Base-by-base conservation (phyloP, 75 land plant species). In the Cryptomeria japonica region DNA sequence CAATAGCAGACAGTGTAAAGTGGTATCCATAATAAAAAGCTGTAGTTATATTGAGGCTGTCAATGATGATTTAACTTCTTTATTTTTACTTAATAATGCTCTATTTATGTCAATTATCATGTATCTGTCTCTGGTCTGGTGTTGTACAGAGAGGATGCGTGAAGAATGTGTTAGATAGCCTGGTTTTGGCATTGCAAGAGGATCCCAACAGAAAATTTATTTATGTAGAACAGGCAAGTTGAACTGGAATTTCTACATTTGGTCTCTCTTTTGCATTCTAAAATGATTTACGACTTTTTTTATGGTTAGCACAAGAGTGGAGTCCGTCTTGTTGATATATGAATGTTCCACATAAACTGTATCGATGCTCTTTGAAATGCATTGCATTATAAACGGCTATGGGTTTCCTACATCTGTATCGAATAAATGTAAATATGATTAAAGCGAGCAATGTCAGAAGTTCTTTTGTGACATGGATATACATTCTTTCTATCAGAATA, bases 191-290 rank as follows among this genome's bases (percentile, higher is more conserved):
- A 5, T 85, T 97, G 87, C 91, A 92, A 90, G 92, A 89, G 41
- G 97, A 97, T 85, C 87, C 92, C 83, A 96, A 97, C 86, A 93
- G 99, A 32, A 96, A 92, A 86, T 97, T 97, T 85, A 92, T 97
- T 80, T 97, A 96, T 91, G 99, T 95, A 28, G 99, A 97, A 85
- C 94, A 93, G 93, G 95, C 89, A 72, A 87, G 93, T 89, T 82
- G 77, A 49, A 38, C 15, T 36, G 53, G 73, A 47, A n/a, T 56
- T n/a, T 55, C 76, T 64, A 58, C 13, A 25, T 49, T 51, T 44
- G 84, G 18, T 86, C 9, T 22, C 31, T 44, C 51, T 83, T 75
- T 34, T 75, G 77, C 13, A 34, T 34, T 75, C 31, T 28, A 9
- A 64, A 0, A 64, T 5, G 28, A 64, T 75, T 34, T 34, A 75